A percentile compares a stretch with the other conserved stretches of the same genome.
Conservation (phyloP, 805 yeast species). For the Lachancea lanzarotensis region DNA sequence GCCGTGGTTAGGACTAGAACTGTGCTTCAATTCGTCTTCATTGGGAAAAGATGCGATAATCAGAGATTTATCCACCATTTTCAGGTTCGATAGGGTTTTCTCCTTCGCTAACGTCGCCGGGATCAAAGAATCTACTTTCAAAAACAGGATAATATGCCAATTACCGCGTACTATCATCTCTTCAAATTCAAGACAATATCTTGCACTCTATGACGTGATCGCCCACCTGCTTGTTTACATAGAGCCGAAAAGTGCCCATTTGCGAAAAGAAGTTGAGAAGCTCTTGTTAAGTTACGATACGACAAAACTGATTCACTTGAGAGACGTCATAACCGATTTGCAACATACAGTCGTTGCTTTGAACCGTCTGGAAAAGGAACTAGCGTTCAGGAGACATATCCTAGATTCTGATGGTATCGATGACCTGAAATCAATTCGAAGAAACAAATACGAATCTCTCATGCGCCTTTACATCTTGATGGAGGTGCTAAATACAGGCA, state of each 20-base stretch:
- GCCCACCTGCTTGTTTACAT: constrained; percentile 61
- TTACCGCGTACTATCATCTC: constrained; percentile 62
- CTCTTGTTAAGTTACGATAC: constrained; percentile 65
- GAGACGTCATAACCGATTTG: constrained; percentile 40
- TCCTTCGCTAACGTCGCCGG: constrained; percentile 36
- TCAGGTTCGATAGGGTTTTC: constrained; percentile 52
- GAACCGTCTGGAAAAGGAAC: constrained; percentile 39
- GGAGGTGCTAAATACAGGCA: constrained; percentile 37
- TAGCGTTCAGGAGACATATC: constrained; percentile 42
- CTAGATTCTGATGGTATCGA: constrained; percentile 45
- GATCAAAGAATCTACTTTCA: constrained; percentile 22
- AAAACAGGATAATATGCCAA: constrained; percentile 51
- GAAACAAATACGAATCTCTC: constrained; percentile 32
- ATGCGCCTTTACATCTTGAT: constrained; percentile 41
- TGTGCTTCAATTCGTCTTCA: constrained; percentile 49
- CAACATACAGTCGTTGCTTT: constrained; percentile 44
- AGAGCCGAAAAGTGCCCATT: constrained; percentile 59
- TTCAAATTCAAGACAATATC: constrained; percentile 70
- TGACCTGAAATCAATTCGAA: constrained; percentile 38
- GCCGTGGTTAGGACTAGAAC: constrained; percentile 77
- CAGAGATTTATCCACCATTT: constrained; percentile 54
- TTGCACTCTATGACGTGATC: constrained; percentile 54
- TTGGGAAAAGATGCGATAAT: constrained; percentile 48
- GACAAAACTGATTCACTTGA: constrained; percentile 48
- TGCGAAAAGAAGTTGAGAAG: constrained; percentile 57